Evolutionary conservation across 495 filamentous ascomycete genomes (phyloP), one percentile per base, ranked within the genome.

Genomic region (Trichocladium antarcticum): DNA sequence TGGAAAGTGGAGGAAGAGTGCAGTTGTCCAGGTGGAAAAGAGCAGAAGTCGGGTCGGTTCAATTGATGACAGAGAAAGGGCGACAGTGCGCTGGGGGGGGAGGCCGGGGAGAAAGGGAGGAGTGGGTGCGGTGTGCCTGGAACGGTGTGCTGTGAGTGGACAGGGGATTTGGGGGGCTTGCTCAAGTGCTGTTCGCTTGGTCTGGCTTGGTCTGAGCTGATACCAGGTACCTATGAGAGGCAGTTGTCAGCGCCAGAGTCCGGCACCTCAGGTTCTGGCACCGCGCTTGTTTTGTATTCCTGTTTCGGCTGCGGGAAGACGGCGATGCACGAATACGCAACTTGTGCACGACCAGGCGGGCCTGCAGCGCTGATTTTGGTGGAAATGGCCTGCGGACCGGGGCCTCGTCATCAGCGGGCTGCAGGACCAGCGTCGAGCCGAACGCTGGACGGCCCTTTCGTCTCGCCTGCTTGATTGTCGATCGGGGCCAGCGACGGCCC

Each of bases 101-200:
- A 60, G 58, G 59, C 55, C 62, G 62, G 65, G 66, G 67, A 68
- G 67, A 65, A 64, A 67, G 61, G 68, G 70, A 61, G n/a, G 51
- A 50, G 49, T 49, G 50, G 46, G 44, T 41, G 35, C 27, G 16
- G 46, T 44, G 34, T 35, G 35, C 37, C 42, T 29, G 29, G 42
- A 53, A 47, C 47, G 49, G 51, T 36, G 51, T 34, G 49, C 49
- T 62, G 36, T 62, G 59, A 59, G 59, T 59, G 57, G 57, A 27
- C 52, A 57, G 43, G 43, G 49, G 24, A n/a, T 28, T 53, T 37
- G 44, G 50, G 54, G 51, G 54, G 42, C 51, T 57, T 54, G 47
- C 38, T 38, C 46, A 52, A 51, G 47, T 51, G 40, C 45, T 45
- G 42, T 49, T 52, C 54, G 48, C 47, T 57, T 60, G 54, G 50